Conservation (phyloP, 371 early-diverging fungal species). For the Actinomortierella ambigua region DNA sequence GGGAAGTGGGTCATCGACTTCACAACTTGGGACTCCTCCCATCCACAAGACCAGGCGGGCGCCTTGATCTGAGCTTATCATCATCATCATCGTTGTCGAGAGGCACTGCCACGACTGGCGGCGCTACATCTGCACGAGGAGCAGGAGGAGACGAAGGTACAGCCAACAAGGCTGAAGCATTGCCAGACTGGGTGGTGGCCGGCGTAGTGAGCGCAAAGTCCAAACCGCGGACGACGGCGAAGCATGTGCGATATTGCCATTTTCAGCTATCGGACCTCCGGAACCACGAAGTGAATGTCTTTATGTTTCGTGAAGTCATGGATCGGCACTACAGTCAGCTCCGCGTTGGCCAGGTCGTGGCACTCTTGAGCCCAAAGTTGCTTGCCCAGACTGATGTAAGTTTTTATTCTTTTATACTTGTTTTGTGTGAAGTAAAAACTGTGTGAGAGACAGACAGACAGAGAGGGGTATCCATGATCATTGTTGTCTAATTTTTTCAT, state of each 20-base stretch:
- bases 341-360: slow-evolving; percentile 25
- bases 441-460: too few relatives aligned
- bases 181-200: slow-evolving; percentile 22
- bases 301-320: slow-evolving; percentile 33
- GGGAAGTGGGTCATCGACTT: slow-evolving; percentile 3
- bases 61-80: too few relatives aligned
- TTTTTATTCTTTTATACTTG: not conserved
- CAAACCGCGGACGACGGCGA: slow-evolving; percentile 19
- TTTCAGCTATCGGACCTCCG: slow-evolving; percentile 34
- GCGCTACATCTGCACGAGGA: not conserved
- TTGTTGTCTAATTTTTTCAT: not conserved
- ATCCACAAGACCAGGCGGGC: slow-evolving; percentile 1
- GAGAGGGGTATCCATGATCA: too few relatives aligned
- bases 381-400: slow-evolving; percentile 37
- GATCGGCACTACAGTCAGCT: slow-evolving; percentile 18
- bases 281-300: slow-evolving; percentile 23
- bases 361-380: slow-evolving; percentile 28
- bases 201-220: slow-evolving; percentile 42
- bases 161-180: not conserved
- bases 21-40: slow-evolving; percentile 10
- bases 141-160: not conserved
- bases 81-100: too few relatives aligned
- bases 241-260: slow-evolving; percentile 24
- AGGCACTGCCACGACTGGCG: too few relatives aligned
- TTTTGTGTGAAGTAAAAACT: not conserved